Base-by-base conservation (phyloP, 2,329 filamentous ascomycete genomes). In the Ceratocystis diversiconidia region DNA sequence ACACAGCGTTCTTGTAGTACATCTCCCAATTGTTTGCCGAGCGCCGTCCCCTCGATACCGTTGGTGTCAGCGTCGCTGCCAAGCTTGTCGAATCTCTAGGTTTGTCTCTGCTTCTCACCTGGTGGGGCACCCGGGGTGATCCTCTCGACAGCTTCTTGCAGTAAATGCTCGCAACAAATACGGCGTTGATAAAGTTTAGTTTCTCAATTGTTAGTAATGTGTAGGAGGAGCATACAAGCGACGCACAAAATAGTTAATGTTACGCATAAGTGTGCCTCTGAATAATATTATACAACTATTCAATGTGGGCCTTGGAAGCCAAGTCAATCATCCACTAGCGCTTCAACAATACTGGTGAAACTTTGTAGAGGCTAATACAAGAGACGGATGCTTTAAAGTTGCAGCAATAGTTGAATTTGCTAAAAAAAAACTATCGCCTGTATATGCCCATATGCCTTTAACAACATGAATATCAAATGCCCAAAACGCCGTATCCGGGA, bases 101-200 rank as follows among this genome's bases (percentile, higher is more conserved):
- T 69, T 84, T 97, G 67, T 91, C 88, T 69, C 75, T 96, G 73
- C 90, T 97, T 84, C 82, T 97, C 72, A 96, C 90, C 74, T 97
- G 90, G 88, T 97, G 92, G 92, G 92, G 92, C 73, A 96, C 92
- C 73, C 87, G 89, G 74, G 94, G 90, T 78, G 92, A 91, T 80
- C 90, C 90, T 68, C 95, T 96, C 77, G 85, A 91, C 74, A 92
- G 36, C 64, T 68, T 68, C 63, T 61, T 68, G 48, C 61, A 65
- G 61, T 68, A 68, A 64, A 59, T 62, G 10, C n/a, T 28, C 36
- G 19, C 28, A 28, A 61, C 22, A 15, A 19, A 46, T 46, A 44
- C 55, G 44, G 57, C 17, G 50, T 48, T 19, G 41, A 57, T 17
- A 15, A 32, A 57, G 52, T 28, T 25, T 28, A 17, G 52, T 57